phyloP scores from a whole-genome alignment of 192 early-diverging fungal genomes.

The Coemansia sp. region DNA sequence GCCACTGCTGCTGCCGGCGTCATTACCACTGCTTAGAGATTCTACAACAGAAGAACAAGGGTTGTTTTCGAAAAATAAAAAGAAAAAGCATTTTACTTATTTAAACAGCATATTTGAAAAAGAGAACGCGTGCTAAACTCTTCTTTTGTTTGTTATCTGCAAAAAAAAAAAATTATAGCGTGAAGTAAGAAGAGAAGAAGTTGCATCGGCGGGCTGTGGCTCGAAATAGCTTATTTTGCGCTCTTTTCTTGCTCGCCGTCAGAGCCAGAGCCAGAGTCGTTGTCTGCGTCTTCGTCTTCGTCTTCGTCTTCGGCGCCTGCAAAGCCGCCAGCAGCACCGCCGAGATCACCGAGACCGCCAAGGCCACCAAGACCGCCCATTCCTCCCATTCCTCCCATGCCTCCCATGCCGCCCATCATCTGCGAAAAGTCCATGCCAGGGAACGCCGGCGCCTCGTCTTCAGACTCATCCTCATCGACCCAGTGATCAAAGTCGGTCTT shows the following conservation, averaged over 20 bases:
- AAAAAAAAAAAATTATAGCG: no score
- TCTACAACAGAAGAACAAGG: no score
- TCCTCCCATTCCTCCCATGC: conserved; percentile 50
- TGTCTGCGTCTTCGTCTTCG: conserved; percentile 7
- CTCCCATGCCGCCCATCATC: conserved; percentile 45
- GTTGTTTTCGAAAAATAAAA: no score
- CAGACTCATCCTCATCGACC: conserved; percentile 94
- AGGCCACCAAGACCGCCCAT: conserved; percentile 17
- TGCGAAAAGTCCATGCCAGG: conserved; percentile 67
- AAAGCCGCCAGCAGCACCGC: conserved; percentile 10
- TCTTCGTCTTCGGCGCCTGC: conserved; percentile 17
- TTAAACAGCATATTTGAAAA: no score
- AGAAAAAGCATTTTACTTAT: not conserved
- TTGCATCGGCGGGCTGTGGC: no score
- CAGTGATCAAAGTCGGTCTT: conserved; percentile 90
- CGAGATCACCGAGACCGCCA: conserved; percentile 16
- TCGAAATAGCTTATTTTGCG: not conserved
- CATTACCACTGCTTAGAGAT: conserved; percentile 1
- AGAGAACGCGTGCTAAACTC: no score
- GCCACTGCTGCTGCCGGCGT: conserved; percentile 48
- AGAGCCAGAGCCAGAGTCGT: not conserved
- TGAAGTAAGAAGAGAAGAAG: no score
- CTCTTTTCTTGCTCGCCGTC: not conserved
- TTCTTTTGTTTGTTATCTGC: no score
- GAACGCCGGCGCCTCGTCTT: conserved; percentile 58